Percentiles rank a stretch among this genome's conserved stretches.
Evolutionary conservation across 768 basidiomycete genomes (phyloP).

Genomic region (Roridomyces roridus): DNA sequence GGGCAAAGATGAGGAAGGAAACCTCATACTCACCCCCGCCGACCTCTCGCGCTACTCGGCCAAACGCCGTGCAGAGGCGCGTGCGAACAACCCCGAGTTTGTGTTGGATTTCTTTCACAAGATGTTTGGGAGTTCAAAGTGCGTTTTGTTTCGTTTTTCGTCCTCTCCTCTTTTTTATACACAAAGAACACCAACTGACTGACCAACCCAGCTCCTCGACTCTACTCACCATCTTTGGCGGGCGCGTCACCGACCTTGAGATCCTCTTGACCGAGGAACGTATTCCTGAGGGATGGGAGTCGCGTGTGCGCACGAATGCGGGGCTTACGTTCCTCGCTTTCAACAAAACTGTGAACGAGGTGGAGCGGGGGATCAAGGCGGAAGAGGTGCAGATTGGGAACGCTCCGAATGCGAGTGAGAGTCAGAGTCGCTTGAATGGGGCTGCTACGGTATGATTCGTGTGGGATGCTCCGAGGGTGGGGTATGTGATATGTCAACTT

Average conservation of each 20-base stretch:
- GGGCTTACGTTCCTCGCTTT: slow-evolving; percentile 66
- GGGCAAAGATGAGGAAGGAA: slow-evolving; percentile 42
- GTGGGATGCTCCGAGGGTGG: no score
- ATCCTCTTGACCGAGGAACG: slow-evolving; percentile 69
- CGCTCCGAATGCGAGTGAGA: no score
- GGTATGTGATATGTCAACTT: no score
- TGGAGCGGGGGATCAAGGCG: slow-evolving; percentile 47
- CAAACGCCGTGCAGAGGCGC: slow-evolving; percentile 51
- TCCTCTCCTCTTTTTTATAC: background rate
- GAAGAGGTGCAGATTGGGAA: slow-evolving; percentile 12
- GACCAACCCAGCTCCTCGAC: slow-evolving; percentile 59
- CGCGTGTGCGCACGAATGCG: slow-evolving; percentile 52
- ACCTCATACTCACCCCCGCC: slow-evolving; percentile 38
- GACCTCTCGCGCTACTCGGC: slow-evolving; percentile 49
- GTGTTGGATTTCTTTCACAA: slow-evolving; percentile 39
- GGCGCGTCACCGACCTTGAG: slow-evolving; percentile 59
- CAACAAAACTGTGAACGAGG: slow-evolving; percentile 51
- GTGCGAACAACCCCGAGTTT: slow-evolving; percentile 46
- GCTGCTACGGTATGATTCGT: no score
- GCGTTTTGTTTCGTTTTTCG: slow-evolving; percentile 22
- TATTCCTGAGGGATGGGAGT: slow-evolving; percentile 76
- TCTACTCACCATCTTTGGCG: slow-evolving; percentile 69
- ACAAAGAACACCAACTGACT: background rate
- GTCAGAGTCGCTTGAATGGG: no score
- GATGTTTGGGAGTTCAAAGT: slow-evolving; percentile 44